These are phyloP conservation scores for Cyphellophora europaea DNA, from an alignment of 2,329 filamentous ascomycete genomes.

Conservation along the genomic window DNA sequence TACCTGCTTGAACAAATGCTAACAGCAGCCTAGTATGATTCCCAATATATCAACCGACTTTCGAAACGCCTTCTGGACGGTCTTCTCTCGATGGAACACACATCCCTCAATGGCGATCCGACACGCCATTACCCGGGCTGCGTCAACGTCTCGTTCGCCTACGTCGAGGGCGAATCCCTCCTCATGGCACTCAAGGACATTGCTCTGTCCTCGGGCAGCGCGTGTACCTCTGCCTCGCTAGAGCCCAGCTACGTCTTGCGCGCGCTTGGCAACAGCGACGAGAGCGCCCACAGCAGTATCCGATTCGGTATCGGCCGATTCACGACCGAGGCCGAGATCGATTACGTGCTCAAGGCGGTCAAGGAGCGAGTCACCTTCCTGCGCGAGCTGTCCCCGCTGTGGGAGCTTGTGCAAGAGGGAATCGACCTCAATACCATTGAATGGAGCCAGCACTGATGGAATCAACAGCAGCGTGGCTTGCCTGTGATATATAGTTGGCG, in stretches of 20 bases:
- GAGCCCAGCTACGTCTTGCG: slow-evolving; percentile 95
- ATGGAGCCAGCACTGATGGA: slow-evolving; percentile 98
- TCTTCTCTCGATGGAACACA: slow-evolving; percentile 83
- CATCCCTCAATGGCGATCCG: slow-evolving; percentile 77
- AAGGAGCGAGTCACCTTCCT: slow-evolving; percentile 84
- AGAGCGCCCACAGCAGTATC: slow-evolving; percentile 96
- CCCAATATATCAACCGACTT: slow-evolving; percentile 69
- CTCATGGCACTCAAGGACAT: slow-evolving; percentile 98
- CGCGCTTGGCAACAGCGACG: slow-evolving; percentile 89
- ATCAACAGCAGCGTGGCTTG: too few relatives aligned
- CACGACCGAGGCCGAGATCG: slow-evolving; percentile 89
- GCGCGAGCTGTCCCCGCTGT: slow-evolving; percentile 86
- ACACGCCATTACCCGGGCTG: slow-evolving; percentile 86
- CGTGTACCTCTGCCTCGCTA: slow-evolving; percentile 91
- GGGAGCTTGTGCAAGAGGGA: slow-evolving; percentile 96
- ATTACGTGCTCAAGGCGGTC: slow-evolving; percentile 94
- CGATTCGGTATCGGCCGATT: slow-evolving; percentile 95
- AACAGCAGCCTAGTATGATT: slow-evolving; percentile 65
- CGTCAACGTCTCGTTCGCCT: slow-evolving; percentile 96
- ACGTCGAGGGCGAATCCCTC: slow-evolving; percentile 94
- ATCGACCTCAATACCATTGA: slow-evolving; percentile 93
- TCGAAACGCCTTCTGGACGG: slow-evolving; percentile 78
- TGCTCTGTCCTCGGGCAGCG: slow-evolving; percentile 89
- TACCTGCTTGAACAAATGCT: slow-evolving; percentile 8
- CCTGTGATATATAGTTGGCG: too few relatives aligned